Conservation (phyloP, 2,329 filamentous ascomycete species). For the Ascochyta koolunga region DNA sequence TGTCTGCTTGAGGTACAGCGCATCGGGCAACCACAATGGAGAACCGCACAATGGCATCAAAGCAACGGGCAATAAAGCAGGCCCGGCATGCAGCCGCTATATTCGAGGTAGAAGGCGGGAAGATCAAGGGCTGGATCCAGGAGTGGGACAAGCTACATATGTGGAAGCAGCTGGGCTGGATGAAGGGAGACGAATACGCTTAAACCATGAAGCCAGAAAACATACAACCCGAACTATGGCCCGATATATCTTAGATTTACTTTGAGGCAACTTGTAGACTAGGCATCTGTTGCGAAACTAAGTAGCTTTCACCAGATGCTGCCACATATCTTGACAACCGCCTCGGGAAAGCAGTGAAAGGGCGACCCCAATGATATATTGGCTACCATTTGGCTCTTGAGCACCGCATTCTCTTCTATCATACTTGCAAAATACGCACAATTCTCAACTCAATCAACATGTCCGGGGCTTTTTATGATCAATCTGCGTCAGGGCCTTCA, state of each 20-base stretch:
- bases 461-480: neutral
- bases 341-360: no score
- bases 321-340: no score
- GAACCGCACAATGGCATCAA: constrained; percentile 46
- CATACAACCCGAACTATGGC: no score
- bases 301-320: no score
- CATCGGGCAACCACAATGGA: constrained; percentile 46
- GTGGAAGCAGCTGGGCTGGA: constrained; percentile 24
- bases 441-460: neutral
- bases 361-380: no score
- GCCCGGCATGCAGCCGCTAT: constrained; percentile 49
- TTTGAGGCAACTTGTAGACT: no score
- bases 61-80: constrained; percentile 38
- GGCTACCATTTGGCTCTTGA: no score
- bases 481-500: neutral
- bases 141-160: constrained; percentile 44
- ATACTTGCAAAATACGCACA: no score
- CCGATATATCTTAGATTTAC: no score
- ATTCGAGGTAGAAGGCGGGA: constrained; percentile 46
- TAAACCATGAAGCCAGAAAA: neutral
- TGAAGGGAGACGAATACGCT: constrained; percentile 16
- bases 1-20: constrained; percentile 47
- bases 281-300: no score
- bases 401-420: no score
- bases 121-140: constrained; percentile 47